Percentiles rank a stretch among this genome's conserved stretches.
These are phyloP conservation scores for Nitzschia sp. DNA, from an alignment of 108 stramenopile genomes.

Conservation along the genomic window DNA sequence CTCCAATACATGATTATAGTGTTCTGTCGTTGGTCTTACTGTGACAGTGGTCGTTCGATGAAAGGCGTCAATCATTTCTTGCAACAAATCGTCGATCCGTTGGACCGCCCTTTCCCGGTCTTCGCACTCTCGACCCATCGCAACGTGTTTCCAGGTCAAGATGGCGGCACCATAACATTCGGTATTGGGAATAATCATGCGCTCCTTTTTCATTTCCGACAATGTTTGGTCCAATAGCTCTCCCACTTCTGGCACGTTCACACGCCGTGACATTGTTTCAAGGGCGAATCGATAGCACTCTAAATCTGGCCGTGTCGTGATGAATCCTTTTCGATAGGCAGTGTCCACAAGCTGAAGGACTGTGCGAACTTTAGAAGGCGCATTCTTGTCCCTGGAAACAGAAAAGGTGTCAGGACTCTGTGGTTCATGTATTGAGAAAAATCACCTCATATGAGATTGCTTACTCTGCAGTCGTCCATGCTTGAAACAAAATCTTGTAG, in stretches of 20 bases:
- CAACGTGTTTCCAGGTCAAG: slow-evolving; percentile 60
- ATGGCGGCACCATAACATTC: slow-evolving; percentile 73
- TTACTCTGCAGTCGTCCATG: slow-evolving; percentile 70
- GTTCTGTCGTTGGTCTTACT: slow-evolving; percentile 46
- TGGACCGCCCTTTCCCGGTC: slow-evolving; percentile 42
- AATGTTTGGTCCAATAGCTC: slow-evolving; percentile 48
- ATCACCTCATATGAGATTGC: slow-evolving; percentile 14
- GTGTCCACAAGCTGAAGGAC: slow-evolving; percentile 60
- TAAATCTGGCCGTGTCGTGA: slow-evolving; percentile 49
- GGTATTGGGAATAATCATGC: slow-evolving; percentile 63
- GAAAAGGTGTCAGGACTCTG: background rate
- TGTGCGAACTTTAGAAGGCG: slow-evolving; percentile 56
- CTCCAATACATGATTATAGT: slow-evolving; percentile 77
- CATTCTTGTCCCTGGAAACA: slow-evolving; percentile 60
- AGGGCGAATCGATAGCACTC: slow-evolving; percentile 66
- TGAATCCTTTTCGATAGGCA: slow-evolving; percentile 38
- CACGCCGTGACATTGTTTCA: slow-evolving; percentile 29
- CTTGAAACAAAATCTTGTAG: slow-evolving; percentile 67
- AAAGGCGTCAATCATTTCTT: slow-evolving; percentile 61
- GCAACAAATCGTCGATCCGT: slow-evolving; percentile 50
- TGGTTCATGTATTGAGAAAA: background rate
- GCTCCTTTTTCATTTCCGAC: slow-evolving; percentile 58
- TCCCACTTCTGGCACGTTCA: slow-evolving; percentile 47
- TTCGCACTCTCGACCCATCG: slow-evolving; percentile 33
- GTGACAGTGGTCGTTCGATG: slow-evolving; percentile 56